Conservation (phyloP, 306 rosid genomes). For the Abrus precatorius region DNA sequence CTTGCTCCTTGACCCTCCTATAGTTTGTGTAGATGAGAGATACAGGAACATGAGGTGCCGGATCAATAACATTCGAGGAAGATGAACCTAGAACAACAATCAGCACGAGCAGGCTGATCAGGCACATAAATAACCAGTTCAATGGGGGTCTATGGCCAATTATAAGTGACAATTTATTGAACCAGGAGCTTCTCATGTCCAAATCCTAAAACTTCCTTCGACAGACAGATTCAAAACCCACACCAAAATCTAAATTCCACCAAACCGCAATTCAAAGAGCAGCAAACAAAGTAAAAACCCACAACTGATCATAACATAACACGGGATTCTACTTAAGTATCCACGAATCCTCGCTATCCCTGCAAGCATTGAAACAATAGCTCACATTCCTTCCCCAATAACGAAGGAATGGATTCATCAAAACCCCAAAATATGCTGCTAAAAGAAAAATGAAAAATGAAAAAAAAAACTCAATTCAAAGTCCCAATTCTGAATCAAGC, state of each 20-base stretch:
- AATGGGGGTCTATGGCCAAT: conserved; percentile 74
- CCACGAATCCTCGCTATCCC: conserved; percentile 50
- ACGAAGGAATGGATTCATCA: conserved; percentile 33
- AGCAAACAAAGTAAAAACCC: conserved; percentile 46
- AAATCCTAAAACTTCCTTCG: conserved; percentile 50
- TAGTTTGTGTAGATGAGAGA: conserved; percentile 70
- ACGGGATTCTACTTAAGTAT: conserved; percentile 47
- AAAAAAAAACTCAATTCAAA: neutral
- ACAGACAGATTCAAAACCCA: conserved; percentile 46
- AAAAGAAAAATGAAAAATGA: neutral
- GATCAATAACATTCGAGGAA: conserved; percentile 61
- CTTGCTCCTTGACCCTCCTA: conserved; percentile 85
- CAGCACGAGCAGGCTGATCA: conserved; percentile 67
- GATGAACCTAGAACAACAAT: conserved; percentile 73
- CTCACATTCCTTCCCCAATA: conserved; percentile 57
- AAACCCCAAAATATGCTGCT: conserved; percentile 25
- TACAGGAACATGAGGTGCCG: conserved; percentile 55
- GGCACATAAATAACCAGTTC: conserved; percentile 76
- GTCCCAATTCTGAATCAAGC: conserved; percentile 36
- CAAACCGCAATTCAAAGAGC: conserved; percentile 59
- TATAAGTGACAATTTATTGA: conserved; percentile 64
- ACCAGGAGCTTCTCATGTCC: conserved; percentile 92
- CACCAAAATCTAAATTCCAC: conserved; percentile 50
- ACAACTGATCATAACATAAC: conserved; percentile 54
- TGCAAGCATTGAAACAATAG: conserved; percentile 60